Evolutionary conservation across 257 asterid species (phyloP).

Genomic region (Coffea eugenioides): DNA sequence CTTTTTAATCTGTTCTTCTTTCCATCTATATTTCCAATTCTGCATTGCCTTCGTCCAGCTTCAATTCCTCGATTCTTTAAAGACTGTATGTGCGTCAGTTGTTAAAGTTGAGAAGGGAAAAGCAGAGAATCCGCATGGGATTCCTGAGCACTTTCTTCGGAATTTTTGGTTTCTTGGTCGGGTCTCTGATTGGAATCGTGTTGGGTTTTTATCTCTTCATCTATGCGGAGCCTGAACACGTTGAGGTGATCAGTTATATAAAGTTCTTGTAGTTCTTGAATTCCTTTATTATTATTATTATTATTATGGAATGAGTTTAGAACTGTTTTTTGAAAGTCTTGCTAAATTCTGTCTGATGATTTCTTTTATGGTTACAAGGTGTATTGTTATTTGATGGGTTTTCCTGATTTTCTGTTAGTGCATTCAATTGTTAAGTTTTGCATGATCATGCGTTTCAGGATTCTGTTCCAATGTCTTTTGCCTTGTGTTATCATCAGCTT

Average conservation of each 20-base stretch:
- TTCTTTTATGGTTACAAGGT: not conserved
- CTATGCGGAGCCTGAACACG: conserved; percentile 49
- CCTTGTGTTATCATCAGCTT: not conserved
- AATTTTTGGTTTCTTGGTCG: conserved; percentile 67
- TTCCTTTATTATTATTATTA: conserved; percentile 6
- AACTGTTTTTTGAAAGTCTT: not conserved
- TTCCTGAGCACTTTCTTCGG: conserved; percentile 65
- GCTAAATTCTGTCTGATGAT: not conserved
- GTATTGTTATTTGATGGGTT: not conserved
- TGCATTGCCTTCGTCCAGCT: not conserved
- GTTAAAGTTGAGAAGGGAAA: not conserved
- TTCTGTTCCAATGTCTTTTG: not conserved
- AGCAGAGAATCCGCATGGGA: conserved; percentile 44
- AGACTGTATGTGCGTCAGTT: not conserved
- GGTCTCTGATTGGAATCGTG: conserved; percentile 57
- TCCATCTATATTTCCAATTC: not conserved
- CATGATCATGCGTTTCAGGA: not conserved
- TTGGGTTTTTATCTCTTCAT: conserved; percentile 72
- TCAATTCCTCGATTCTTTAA: not conserved
- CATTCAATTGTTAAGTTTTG: not conserved
- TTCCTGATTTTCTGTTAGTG: not conserved
- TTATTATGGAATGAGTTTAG: conserved; percentile 10
- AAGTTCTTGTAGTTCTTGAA: not conserved
- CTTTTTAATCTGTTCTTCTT: not conserved
- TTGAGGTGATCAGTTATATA: conserved; percentile 43